Conservation (phyloP, 768 basidiomycete species). For the Rhizopogon sp. region DNA sequence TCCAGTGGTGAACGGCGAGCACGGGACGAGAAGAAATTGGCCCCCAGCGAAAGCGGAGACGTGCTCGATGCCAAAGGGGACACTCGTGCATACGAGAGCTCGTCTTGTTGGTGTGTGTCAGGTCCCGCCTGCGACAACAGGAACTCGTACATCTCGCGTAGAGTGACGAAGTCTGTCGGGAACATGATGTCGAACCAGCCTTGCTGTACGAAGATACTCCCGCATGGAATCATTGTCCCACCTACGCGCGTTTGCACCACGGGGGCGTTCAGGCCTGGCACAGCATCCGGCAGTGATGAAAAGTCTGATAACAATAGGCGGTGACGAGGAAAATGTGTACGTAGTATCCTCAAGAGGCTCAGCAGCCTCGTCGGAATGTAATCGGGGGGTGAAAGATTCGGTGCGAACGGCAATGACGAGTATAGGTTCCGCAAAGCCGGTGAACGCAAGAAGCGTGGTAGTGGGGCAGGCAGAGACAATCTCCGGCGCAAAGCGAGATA, state of each 20-base stretch:
- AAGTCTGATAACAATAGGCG: conserved; percentile 95
- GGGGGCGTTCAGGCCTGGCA: conserved; percentile 64
- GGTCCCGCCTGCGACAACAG: conserved; percentile 54
- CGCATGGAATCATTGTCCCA: conserved; percentile 81
- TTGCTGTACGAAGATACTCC: conserved; percentile 87
- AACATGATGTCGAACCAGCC: conserved; percentile 99
- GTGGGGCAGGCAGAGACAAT: conserved; percentile 52
- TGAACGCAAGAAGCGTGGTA: conserved; percentile 51
- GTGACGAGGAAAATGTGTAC: conserved; percentile 84
- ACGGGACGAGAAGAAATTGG: conserved; percentile 63
- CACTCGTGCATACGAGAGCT: conserved; percentile 31
- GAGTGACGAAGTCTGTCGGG: conserved; percentile 81
- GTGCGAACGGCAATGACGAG: conserved; percentile 74
- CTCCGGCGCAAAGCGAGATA: conserved; percentile 67
- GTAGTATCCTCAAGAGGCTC: conserved; percentile 76
- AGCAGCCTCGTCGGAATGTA: conserved; percentile 91
- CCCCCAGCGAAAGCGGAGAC: conserved; percentile 47
- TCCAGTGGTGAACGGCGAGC: conserved; percentile 57
- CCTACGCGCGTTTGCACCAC: conserved; percentile 94
- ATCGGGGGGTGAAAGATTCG: conserved; percentile 84
- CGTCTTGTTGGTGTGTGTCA: conserved; percentile 7
- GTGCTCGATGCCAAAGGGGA: conserved; percentile 50
- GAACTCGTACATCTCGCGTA: conserved; percentile 89
- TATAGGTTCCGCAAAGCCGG: conserved; percentile 60
- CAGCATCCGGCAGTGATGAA: conserved; percentile 77